Base-by-base conservation (phyloP, 495 filamentous ascomycete species). In the Delitschia confertaspora region DNA sequence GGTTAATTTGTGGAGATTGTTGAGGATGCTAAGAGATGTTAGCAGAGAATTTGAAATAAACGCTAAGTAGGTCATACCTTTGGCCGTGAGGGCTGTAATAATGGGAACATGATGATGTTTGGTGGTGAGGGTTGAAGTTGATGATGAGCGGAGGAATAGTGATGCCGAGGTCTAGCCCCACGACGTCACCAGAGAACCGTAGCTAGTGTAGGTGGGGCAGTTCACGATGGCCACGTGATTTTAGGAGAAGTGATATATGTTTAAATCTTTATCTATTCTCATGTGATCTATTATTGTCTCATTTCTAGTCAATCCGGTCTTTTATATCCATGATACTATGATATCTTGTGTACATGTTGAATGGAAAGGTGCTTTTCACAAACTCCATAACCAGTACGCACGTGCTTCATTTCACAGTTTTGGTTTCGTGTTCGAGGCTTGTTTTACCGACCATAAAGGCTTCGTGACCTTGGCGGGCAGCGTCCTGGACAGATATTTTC, bases 401-500 rank as follows among this genome's bases (percentile, higher is more conserved):
- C n/a, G n/a, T n/a, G n/a, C n/a, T n/a, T n/a, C n/a, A n/a, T n/a
- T n/a, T n/a, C n/a, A n/a, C n/a, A n/a, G n/a, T n/a, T n/a, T n/a
- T n/a, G n/a, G n/a, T n/a, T n/a, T n/a, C n/a, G n/a, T n/a, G n/a
- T n/a, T n/a, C n/a, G n/a, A n/a, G n/a, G n/a, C n/a, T n/a, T n/a
- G n/a, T n/a, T n/a, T n/a, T n/a, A n/a, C n/a, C n/a, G n/a, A n/a
- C n/a, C n/a, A n/a, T n/a, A n/a, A n/a, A n/a, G n/a, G 37, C 33
- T 37, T 64, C 57, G 22, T 44, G 60, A 1, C 65, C 65, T 32
- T 61, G 49, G 5, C 44, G 38, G 5, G 62, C 62, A 6, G 63
- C 65, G 14, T 65, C 63, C 21, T 65, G 39, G 4, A 68, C 63
- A 4, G 49, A 53, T 6, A 29, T 62, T 35, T 60, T 60, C n/a